phyloP scores from a whole-genome alignment of 495 filamentous ascomycete species.

The Thermothielavioides terrestris region DNA sequence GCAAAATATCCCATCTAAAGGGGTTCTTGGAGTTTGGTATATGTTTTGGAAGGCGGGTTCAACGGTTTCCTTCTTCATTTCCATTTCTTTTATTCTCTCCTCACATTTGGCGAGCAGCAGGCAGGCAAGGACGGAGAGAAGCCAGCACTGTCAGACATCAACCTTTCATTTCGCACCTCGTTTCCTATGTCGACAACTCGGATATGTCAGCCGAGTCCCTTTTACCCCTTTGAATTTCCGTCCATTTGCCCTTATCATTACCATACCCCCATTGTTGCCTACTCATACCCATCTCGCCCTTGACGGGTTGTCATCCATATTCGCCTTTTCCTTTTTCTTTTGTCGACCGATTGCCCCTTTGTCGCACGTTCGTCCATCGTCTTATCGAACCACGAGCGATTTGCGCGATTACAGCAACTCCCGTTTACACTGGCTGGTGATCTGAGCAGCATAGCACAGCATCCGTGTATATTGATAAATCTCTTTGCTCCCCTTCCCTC shows the following conservation, averaged over 20 bases:
- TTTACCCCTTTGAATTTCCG: background rate
- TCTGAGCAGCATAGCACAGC: no score
- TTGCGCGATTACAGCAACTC: no score
- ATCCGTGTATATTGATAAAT: no score
- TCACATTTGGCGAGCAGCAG: conserved; percentile 1
- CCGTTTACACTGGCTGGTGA: background rate
- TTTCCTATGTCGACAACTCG: conserved; percentile 25
- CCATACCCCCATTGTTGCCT: background rate
- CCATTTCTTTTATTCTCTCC: background rate
- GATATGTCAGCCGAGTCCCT: conserved; percentile 1
- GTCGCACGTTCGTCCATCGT: no score
- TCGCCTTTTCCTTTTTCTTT: background rate
- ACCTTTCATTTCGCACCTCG: conserved; percentile 10
- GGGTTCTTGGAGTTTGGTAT: conserved; percentile 17
- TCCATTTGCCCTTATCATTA: background rate
- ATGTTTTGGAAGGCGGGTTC: conserved; percentile 12
- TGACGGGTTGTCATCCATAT: conserved; percentile 2
- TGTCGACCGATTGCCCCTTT: background rate
- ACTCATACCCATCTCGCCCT: background rate
- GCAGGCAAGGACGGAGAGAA: background rate
- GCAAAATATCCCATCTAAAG: conserved; percentile 6
- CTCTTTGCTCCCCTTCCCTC: no score
- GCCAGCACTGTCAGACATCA: conserved; percentile 15
- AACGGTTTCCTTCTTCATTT: conserved; percentile 1
- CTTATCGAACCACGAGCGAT: no score